A percentile compares a stretch with the other conserved stretches of the same genome.
phyloP scores from a whole-genome alignment of 352 stramenopile genomes.

The Phytophthora vignae region DNA sequence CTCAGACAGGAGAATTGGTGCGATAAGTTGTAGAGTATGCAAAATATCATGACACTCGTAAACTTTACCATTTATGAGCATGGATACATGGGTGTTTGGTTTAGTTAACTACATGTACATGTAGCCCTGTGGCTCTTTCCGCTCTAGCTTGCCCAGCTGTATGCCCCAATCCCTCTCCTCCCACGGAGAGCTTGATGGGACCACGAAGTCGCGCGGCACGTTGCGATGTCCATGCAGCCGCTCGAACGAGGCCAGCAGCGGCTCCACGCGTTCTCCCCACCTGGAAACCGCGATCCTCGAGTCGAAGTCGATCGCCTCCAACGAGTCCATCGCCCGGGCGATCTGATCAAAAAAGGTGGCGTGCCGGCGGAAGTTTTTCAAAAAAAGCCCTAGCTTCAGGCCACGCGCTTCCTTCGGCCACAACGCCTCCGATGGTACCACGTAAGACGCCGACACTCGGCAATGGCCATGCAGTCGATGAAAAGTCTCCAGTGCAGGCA shows the following conservation, averaged over 20 bases:
- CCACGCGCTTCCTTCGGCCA: conserved; percentile 42
- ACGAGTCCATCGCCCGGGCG: conserved; percentile 2
- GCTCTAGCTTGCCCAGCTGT: too few relatives aligned
- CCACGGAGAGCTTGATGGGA: too few relatives aligned
- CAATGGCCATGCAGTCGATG: conserved; percentile 35
- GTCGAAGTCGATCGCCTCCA: conserved; percentile 15
- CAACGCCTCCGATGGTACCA: conserved; percentile 35
- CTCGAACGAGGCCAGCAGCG: neutral
- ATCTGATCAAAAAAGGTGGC: conserved; percentile 4
- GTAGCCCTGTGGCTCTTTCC: too few relatives aligned
- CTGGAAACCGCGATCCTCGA: neutral
- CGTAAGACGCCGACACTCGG: conserved; percentile 47
- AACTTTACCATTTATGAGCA: neutral
- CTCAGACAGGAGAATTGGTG: too few relatives aligned
- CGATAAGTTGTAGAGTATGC: neutral
- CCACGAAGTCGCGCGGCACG: too few relatives aligned
- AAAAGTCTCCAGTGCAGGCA: conserved; percentile 47
- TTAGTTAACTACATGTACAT: too few relatives aligned
- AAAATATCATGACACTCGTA: neutral
- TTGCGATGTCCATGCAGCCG: too few relatives aligned
- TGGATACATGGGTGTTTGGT: too few relatives aligned
- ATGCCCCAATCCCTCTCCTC: too few relatives aligned
- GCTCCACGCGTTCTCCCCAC: conserved; percentile 6
- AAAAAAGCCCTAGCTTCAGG: conserved; percentile 31
- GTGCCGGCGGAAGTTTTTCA: neutral